Conservation (phyloP, 768 basidiomycete genomes). For the Dacryopinax spathularia region DNA sequence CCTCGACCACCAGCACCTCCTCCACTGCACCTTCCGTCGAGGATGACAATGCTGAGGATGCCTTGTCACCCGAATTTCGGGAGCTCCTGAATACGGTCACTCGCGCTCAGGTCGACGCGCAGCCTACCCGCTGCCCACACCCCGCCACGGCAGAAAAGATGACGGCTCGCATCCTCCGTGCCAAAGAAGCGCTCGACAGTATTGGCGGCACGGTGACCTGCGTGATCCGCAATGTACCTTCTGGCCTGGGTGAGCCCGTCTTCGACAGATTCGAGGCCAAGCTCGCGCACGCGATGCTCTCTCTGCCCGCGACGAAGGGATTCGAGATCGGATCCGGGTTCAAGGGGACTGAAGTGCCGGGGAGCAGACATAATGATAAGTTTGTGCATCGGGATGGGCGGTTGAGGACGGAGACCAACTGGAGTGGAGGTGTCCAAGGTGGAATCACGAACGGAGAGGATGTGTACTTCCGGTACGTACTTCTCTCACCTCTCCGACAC, state of each 20-base stretch:
- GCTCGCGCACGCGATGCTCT: slow-evolving; percentile 95
- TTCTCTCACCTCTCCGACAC: slow-evolving; percentile 3
- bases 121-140: slow-evolving; percentile 82
- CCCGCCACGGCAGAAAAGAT: slow-evolving; percentile 75
- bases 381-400: slow-evolving; percentile 54
- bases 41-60: slow-evolving; percentile 49
- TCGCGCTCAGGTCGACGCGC: slow-evolving; percentile 76
- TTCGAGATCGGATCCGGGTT: slow-evolving; percentile 98
- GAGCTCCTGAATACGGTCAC: slow-evolving; percentile 64
- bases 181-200: slow-evolving; percentile 81
- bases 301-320: slow-evolving; percentile 94
- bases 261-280: slow-evolving; percentile 98
- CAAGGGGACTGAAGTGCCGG: slow-evolving; percentile 83
- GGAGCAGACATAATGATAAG: slow-evolving; percentile 83
- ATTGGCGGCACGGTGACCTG: slow-evolving; percentile 98
- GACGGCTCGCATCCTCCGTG: slow-evolving; percentile 87
- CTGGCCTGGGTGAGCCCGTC: slow-evolving; percentile 89
- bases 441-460: slow-evolving; percentile 96
- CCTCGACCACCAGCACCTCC: slow-evolving; percentile 27
- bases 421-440: slow-evolving; percentile 95
- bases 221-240: slow-evolving; percentile 78
- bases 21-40: slow-evolving; percentile 38
- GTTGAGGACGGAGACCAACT: slow-evolving; percentile 78
- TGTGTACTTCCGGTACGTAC: slow-evolving; percentile 81
- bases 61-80: slow-evolving; percentile 69